Evolutionary conservation across 805 yeast genomes (phyloP).

Genomic region (Candida easanensis): DNA sequence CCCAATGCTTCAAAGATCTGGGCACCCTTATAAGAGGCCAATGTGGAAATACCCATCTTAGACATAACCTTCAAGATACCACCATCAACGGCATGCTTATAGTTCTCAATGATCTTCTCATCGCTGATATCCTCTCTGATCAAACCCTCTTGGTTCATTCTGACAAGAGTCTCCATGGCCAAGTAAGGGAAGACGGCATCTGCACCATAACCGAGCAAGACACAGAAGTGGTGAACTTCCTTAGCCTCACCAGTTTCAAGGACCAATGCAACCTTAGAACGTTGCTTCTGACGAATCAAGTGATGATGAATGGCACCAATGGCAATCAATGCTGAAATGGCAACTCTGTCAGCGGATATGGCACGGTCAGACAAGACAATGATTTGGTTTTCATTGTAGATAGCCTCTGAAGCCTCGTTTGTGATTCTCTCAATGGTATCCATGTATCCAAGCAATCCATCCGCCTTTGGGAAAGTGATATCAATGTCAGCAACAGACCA

Average conservation of each 20-base stretch:
- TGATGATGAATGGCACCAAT: slow-evolving; percentile 97
- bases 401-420: slow-evolving; percentile 80
- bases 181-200: slow-evolving; percentile 94
- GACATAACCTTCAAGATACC: slow-evolving; percentile 98
- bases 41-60: slow-evolving; percentile 97
- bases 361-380: slow-evolving; percentile 73
- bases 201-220: slow-evolving; percentile 93
- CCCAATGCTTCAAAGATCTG: slow-evolving; percentile 98
- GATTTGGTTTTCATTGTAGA: slow-evolving; percentile 70
- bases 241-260: slow-evolving; percentile 96
- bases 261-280: slow-evolving; percentile 89
- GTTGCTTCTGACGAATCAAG: slow-evolving; percentile 90
- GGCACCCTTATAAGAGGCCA: slow-evolving; percentile 98
- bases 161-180: slow-evolving; percentile 83
- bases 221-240: slow-evolving; percentile 95
- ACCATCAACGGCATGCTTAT: slow-evolving; percentile 79
- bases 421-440: slow-evolving; percentile 84
- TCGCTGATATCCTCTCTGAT: slow-evolving; percentile 55
- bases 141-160: slow-evolving; percentile 80
- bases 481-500: slow-evolving; percentile 86
- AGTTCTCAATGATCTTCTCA: slow-evolving; percentile 66
- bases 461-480: slow-evolving; percentile 79
- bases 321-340: slow-evolving; percentile 89
- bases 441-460: slow-evolving; percentile 84
- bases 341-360: slow-evolving; percentile 58